Conservation (phyloP, 352 stramenopile species). For the Phytophthora vignae region DNA sequence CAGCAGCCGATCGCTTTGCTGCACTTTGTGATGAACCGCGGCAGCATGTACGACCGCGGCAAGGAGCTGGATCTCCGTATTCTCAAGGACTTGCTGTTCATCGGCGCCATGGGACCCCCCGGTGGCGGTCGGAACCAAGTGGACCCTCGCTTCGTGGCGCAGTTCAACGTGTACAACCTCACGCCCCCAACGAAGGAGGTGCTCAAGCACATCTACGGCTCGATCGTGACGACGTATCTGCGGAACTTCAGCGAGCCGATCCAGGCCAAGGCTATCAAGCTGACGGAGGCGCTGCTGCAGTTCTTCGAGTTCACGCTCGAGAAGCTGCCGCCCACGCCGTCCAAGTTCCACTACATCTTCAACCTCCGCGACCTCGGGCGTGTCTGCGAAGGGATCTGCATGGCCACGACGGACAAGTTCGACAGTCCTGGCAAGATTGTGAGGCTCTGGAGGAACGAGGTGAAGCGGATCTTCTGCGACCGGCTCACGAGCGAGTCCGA, state of each 20-base stretch:
- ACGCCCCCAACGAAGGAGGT: slow-evolving; percentile 92
- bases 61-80: slow-evolving; percentile 95
- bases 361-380: slow-evolving; percentile 95
- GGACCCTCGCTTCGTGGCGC: slow-evolving; percentile 93
- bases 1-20: slow-evolving; percentile 96
- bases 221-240: slow-evolving; percentile 92
- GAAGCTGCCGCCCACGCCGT: slow-evolving; percentile 92
- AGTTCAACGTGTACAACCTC: slow-evolving; percentile 98
- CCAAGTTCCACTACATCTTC: slow-evolving; percentile 98
- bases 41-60: slow-evolving; percentile 94
- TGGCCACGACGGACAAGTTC: slow-evolving; percentile 93
- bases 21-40: slow-evolving; percentile 93
- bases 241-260: slow-evolving; percentile 91
- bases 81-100: slow-evolving; percentile 94
- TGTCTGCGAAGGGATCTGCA: slow-evolving; percentile 95
- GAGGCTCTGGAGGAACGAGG: slow-evolving; percentile 94
- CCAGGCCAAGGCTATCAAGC: slow-evolving; percentile 73
- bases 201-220: slow-evolving; percentile 93
- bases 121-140: slow-evolving; percentile 95
- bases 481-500: slow-evolving; percentile 91
- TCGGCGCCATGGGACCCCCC: slow-evolving; percentile 95
- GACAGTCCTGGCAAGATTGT: slow-evolving; percentile 74
- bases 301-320: slow-evolving; percentile 94
- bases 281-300: slow-evolving; percentile 88
- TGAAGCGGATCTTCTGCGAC: slow-evolving; percentile 94